Base-by-base conservation (phyloP, 352 stramenopile genomes). In the Pilasporangium apinafurcum region DNA sequence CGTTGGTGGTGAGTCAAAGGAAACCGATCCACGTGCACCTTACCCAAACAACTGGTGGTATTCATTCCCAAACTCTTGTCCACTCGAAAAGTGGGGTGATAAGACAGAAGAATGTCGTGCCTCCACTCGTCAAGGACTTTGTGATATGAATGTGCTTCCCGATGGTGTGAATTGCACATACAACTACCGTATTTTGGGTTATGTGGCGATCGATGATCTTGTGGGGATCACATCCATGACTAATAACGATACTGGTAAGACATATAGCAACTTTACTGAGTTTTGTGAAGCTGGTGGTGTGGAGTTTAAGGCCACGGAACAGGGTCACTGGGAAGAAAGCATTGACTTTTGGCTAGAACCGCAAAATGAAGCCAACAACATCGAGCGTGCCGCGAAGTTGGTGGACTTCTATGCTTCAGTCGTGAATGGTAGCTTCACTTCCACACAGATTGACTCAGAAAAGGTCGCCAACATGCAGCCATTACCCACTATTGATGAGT, bases 301-400 rank as follows among this genome's bases (percentile, higher is more conserved):
- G 28, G 71, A 83, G 39, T 83, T 76, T 48, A 58, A 69, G 39
- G 62, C 62, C 12, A 30, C 68, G 42, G 21, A 65, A 63, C 48
- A 68, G 51, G 29, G 53, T 38, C 24, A 39, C 37, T 35, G 65
- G 56, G 30, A 38, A 18, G 66, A 72, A 31, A 54, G 56, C 17
- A 59, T 71, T 21, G 62, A 75, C 30, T 90, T 91, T 51, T 86
- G 75, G 78, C 56, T 73, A 31, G 59, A 77, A 28, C 75, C 78
- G 14, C 44, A 48, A 9, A 55, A 75, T 36, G 21, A 48, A 43
- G 50, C 42, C 7, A 65, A 67, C 47, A 90, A 90, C 61, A 24
- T 34, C 0, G 50, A 51, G 21, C 76, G 79, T 28, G 53, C 69
- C 14, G 31, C 56, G 32, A 52, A 63, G 27, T 70, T 89, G 54